These are phyloP conservation scores for Trichosporon sp. DNA, from an alignment of 1,284 basidiomycete species.

Conservation along the genomic window DNA sequence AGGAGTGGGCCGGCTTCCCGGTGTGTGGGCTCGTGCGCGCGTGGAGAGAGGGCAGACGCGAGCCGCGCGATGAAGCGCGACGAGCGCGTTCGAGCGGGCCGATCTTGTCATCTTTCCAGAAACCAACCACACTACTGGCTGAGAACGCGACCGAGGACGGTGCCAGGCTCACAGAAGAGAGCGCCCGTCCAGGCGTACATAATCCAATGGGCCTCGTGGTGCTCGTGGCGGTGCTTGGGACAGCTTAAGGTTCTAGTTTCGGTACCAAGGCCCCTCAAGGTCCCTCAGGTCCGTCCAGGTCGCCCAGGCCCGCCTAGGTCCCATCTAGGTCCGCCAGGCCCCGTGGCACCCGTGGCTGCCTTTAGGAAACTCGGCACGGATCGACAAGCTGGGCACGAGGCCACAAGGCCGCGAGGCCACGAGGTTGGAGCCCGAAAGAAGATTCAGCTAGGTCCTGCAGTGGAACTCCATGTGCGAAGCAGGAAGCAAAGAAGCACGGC, in stretches of 20 bases:
- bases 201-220: not conserved
- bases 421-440: not conserved
- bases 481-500: not conserved
- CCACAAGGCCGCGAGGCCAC: too few relatives aligned
- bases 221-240: slow-evolving; percentile 1
- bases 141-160: not conserved
- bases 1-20: not conserved
- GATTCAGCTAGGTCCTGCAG: not conserved
- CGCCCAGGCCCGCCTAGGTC: not conserved
- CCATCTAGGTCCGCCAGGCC: not conserved
- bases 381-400: not conserved
- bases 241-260: not conserved
- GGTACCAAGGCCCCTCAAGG: not conserved
- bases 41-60: not conserved
- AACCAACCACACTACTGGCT: too few relatives aligned
- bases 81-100: not conserved
- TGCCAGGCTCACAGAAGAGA: not conserved
- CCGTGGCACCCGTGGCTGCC: not conserved
- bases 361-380: not conserved
- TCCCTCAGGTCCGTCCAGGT: not conserved
- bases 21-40: not conserved
- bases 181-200: not conserved
- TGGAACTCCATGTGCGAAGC: not conserved
- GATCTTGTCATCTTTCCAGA: not conserved
- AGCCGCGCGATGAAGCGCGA: too few relatives aligned